phyloP scores from a whole-genome alignment of 2,329 filamentous ascomycete genomes.

The Metarhizium robertsii region DNA sequence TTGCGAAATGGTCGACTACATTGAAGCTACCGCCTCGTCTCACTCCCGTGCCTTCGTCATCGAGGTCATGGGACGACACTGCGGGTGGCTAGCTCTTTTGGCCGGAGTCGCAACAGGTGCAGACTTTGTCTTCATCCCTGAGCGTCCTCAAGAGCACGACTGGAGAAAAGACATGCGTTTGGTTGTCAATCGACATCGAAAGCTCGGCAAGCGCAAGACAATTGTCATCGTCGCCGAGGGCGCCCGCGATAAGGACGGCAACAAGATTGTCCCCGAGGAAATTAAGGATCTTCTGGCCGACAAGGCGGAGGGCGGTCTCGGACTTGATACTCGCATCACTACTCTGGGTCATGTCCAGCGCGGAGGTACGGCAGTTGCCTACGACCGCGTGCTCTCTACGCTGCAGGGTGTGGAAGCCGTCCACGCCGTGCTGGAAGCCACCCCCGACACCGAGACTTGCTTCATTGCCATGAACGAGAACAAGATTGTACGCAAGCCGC shows the following conservation, averaged over 20 bases:
- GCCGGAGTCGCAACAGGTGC: slow-evolving; percentile 90
- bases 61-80: slow-evolving; percentile 97
- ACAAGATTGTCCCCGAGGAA: slow-evolving; percentile 70
- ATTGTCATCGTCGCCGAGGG: slow-evolving; percentile 98
- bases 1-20: slow-evolving; percentile 92
- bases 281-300: slow-evolving; percentile 85
- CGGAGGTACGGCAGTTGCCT: slow-evolving; percentile 84
- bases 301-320: slow-evolving; percentile 54
- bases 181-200: slow-evolving; percentile 73
- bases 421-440: slow-evolving; percentile 81
- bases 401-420: slow-evolving; percentile 92
- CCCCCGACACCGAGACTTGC: slow-evolving; percentile 79
- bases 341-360: slow-evolving; percentile 96
- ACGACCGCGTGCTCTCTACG: slow-evolving; percentile 87
- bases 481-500: slow-evolving; percentile 84
- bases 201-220: slow-evolving; percentile 87
- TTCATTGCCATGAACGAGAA: slow-evolving; percentile 97
- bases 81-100: slow-evolving; percentile 95
- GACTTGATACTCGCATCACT: slow-evolving; percentile 86
- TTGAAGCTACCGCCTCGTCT: slow-evolving; percentile 88
- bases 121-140: slow-evolving; percentile 94
- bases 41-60: slow-evolving; percentile 96
- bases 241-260: slow-evolving; percentile 74
- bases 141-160: slow-evolving; percentile 77
- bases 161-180: slow-evolving; percentile 85